Conservation (phyloP, 441 rosid genomes). For the Erysimum cheiri region DNA sequence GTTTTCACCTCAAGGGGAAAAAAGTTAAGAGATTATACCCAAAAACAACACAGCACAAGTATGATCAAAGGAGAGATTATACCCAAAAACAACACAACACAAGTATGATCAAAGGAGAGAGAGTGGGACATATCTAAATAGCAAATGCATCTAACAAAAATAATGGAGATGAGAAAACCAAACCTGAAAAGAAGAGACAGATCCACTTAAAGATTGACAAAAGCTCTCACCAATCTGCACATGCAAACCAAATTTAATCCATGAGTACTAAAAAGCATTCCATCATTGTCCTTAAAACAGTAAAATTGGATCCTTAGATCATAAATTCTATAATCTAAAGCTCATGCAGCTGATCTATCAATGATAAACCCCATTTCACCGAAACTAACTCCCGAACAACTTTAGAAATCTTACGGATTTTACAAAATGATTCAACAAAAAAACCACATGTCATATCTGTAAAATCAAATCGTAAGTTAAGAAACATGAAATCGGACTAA, state of each 20-base stretch:
- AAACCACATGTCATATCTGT: background rate
- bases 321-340: background rate
- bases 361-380: background rate
- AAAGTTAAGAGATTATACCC: background rate
- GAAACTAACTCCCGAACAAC: background rate
- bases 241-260: slow-evolving; percentile 17
- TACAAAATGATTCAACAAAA: slow-evolving; percentile 1
- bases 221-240: slow-evolving; percentile 22
- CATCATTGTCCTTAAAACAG: slow-evolving; percentile 2
- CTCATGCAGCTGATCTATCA: slow-evolving; percentile 27
- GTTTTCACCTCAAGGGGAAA: background rate
- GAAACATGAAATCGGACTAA: slow-evolving; percentile 19
- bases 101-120: background rate
- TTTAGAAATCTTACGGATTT: background rate
- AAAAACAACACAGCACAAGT: background rate
- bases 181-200: slow-evolving; percentile 34
- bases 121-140: background rate
- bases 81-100: background rate
- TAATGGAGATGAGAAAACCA: slow-evolving; percentile 4
- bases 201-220: slow-evolving; percentile 4
- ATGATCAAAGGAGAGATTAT: background rate
- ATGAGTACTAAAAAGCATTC: background rate
- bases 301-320: background rate
- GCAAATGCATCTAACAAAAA: background rate
- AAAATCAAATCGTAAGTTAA: background rate